These are phyloP conservation scores for Penicillium sumatraense DNA, from an alignment of 2,329 filamentous ascomycete genomes.

Conservation along the genomic window DNA sequence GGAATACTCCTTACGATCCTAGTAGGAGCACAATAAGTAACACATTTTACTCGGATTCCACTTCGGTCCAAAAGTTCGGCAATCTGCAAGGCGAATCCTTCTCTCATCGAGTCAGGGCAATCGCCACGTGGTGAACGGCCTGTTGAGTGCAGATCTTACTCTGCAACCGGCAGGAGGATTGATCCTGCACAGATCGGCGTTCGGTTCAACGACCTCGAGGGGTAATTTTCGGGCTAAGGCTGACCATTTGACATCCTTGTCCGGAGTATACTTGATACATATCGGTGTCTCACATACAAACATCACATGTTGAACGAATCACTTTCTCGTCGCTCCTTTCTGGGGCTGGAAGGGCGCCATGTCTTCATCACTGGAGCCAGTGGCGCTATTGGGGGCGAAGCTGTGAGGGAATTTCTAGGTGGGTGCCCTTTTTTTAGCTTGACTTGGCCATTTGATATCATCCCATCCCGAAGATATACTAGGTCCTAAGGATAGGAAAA, in stretches of 20 bases:
- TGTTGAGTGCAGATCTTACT: not conserved
- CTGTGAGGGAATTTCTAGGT: slow-evolving; percentile 59
- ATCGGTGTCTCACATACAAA: not conserved
- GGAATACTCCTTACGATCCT: too few relatives aligned
- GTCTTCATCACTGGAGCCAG: slow-evolving; percentile 60
- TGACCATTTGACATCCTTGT: not conserved
- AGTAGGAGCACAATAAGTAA: not conserved
- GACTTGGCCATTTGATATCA: not conserved
- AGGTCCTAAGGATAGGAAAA: too few relatives aligned
- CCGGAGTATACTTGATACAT: not conserved
- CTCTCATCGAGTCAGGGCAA: not conserved
- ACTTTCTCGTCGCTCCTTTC: slow-evolving; percentile 39
- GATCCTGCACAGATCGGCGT: slow-evolving; percentile 1
- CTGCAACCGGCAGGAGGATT: slow-evolving; percentile 1
- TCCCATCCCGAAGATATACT: not conserved
- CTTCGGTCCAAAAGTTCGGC: not conserved
- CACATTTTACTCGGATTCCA: not conserved
- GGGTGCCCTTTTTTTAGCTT: slow-evolving; percentile 23
- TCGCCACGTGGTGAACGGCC: not conserved
- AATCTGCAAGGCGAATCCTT: not conserved
- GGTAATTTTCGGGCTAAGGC: not conserved
- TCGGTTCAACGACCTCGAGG: not conserved
- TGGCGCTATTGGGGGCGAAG: slow-evolving; percentile 56
- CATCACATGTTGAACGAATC: not conserved
- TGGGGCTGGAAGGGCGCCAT: slow-evolving; percentile 54